A percentile compares a stretch with the other conserved stretches of the same genome.
Evolutionary conservation across 208 protist genomes (phyloP).

Genomic region (Trypanosomatidae sp.): DNA sequence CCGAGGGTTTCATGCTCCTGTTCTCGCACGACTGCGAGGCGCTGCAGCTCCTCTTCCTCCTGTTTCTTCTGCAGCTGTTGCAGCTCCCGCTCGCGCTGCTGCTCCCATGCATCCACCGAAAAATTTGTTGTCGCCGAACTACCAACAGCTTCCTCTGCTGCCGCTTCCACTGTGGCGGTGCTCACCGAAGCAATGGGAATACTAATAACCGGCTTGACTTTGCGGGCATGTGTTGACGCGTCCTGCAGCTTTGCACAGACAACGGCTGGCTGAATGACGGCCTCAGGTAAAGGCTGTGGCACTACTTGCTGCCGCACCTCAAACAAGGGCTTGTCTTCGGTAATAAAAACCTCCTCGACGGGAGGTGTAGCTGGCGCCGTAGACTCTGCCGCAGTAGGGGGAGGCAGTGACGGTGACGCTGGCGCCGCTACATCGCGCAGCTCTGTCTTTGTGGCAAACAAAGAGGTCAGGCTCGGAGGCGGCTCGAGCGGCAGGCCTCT

Average conservation of each 20-base stretch:
- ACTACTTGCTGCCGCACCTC: conserved; percentile 16
- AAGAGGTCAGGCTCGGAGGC: not conserved
- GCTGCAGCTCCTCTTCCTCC: conserved; percentile 55
- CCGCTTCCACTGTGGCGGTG: not conserved
- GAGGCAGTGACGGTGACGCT: not conserved
- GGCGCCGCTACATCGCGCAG: not conserved
- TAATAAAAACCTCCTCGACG: conserved; percentile 38
- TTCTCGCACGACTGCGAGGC: conserved; percentile 38
- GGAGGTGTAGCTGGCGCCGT: not conserved
- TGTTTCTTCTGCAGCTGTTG: conserved; percentile 59
- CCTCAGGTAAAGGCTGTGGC: conserved; percentile 10
- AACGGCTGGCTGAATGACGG: conserved; percentile 9
- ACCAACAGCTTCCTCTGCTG: not conserved
- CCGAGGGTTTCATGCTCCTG: conserved; percentile 69
- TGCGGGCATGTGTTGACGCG: not conserved
- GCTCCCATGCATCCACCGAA: conserved; percentile 84
- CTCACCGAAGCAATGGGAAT: conserved; percentile 27
- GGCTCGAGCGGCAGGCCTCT: not conserved
- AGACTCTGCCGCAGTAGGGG: not conserved
- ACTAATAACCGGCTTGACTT: conserved; percentile 18
- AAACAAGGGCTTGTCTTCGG: conserved; percentile 58
- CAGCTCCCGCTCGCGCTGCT: conserved; percentile 82
- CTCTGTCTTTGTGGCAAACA: not conserved
- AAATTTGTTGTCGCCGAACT: conserved; percentile 9
- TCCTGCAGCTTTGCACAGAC: not conserved